Base-by-base conservation (phyloP, 176 grass and related monocot genomes). In the Bothriochloa decipiens region DNA sequence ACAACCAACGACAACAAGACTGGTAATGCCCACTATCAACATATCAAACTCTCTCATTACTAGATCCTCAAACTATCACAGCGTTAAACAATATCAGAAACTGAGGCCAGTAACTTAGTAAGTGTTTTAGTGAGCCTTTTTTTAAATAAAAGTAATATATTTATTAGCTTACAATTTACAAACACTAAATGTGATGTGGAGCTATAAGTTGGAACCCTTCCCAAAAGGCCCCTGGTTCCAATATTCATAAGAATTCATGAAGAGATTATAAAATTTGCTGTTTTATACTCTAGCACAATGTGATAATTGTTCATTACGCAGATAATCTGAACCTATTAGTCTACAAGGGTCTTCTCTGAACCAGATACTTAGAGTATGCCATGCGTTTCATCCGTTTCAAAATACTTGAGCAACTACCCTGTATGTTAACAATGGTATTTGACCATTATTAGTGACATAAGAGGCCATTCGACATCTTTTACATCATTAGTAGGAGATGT, bases 11-110 rank as follows among this genome's bases (percentile, higher is more conserved):
- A 86, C 17, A 82, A 46, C 53, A 90, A 83, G 55, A 83, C 65
- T 74, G 91, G 92, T 97, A 98, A 77, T 29, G 73, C 65, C 20
- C 32, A 16, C 52, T 85, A 75, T 35, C 46, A 85, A 40, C 77
- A 76, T 27, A 42, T 84, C 28, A 81, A 74, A 52, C 46, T 41
- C 11, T 47, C 85, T 84, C 4, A 20, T 26, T 70, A 74, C 45
- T 85, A 61, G 58, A 74, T 52, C 55, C 23, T 63, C 69, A 37
- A 64, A 82, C n/a, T 17, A 40, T 53, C 35, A 46, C 58, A 61
- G 57, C 64, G 29, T 75, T 77, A 35, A 23, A 68, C 33, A 42
- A 60, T 57, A 82, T 4, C 17, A 27, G 69, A 42, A 71, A 42
- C n/a, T 43, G 69, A 72, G 39, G 22, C 69, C n/a, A n/a, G n/a